Conservation (phyloP, 2,329 filamentous ascomycete genomes). For the Aureobasidium subglaciale region DNA sequence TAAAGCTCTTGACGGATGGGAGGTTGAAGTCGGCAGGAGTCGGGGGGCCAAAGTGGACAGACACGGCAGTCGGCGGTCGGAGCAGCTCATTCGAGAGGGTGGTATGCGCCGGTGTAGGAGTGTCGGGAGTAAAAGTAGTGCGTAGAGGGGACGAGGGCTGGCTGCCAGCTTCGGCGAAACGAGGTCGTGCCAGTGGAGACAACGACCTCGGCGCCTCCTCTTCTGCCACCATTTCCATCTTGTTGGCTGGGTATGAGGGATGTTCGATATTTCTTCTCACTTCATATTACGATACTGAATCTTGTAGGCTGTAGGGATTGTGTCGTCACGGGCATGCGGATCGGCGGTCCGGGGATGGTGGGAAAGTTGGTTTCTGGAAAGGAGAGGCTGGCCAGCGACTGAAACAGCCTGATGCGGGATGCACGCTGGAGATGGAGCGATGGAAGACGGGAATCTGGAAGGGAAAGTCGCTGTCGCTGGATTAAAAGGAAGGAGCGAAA, state of each 20-base stretch:
- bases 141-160: slow-evolving; percentile 12
- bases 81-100: background rate
- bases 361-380: background rate
- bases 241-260: background rate
- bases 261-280: background rate
- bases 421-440: too few species aligned
- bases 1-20: background rate
- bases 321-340: background rate
- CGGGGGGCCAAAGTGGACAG: slow-evolving; percentile 10
- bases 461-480: background rate
- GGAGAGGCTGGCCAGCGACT: background rate
- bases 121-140: slow-evolving; percentile 4
- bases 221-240: slow-evolving; percentile 14
- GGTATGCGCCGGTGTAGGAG: background rate
- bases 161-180: slow-evolving; percentile 4
- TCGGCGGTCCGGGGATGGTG: background rate
- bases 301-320: background rate
- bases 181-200: slow-evolving; percentile 3
- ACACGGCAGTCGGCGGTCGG: slow-evolving; percentile 8
- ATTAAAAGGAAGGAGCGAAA: background rate
- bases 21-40: slow-evolving; percentile 14
- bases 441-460: too few species aligned
- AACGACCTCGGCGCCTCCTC: slow-evolving; percentile 3
- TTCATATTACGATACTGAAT: background rate
- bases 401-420: background rate